phyloP scores from a whole-genome alignment of 192 early-diverging fungal genomes.

The Coemansia sp. region DNA sequence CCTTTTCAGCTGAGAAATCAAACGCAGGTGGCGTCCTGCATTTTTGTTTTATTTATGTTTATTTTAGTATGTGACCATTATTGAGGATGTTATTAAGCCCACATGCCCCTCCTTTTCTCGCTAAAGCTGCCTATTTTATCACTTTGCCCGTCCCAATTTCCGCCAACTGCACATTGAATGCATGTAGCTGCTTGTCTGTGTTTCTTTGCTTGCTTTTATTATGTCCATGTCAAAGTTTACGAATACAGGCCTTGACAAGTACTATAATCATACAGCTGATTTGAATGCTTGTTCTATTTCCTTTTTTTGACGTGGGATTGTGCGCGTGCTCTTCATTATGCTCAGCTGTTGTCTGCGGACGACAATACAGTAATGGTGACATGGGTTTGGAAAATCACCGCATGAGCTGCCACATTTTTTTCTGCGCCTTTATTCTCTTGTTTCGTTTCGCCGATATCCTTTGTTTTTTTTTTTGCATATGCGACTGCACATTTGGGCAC shows the following conservation, averaged over 20 bases:
- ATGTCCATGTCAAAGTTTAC: neutral
- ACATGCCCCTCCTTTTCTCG: too few species aligned
- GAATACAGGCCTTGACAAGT: neutral
- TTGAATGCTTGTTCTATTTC: neutral
- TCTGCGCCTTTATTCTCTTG: neutral
- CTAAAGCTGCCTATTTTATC: neutral
- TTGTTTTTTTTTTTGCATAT: neutral
- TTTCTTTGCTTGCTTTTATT: neutral
- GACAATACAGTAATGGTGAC: neutral
- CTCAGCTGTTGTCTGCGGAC: neutral
- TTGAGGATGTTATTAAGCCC: neutral
- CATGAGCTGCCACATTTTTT: conserved; percentile 1
- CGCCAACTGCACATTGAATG: neutral
- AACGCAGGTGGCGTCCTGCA: conserved; percentile 8
- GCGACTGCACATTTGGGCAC: neutral
- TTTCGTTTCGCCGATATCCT: neutral
- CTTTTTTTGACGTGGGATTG: neutral
- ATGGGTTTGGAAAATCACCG: neutral
- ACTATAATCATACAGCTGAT: neutral
- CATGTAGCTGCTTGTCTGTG: neutral
- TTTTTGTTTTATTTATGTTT: neutral
- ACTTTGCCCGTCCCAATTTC: neutral
- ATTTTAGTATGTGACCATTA: neutral
- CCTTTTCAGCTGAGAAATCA: neutral
- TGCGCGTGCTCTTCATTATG: neutral